Percentiles rank a stretch among this genome's conserved stretches.
These are phyloP conservation scores for Jatropha curcas DNA, from an alignment of 345 rosid genomes.

Conservation along the genomic window DNA sequence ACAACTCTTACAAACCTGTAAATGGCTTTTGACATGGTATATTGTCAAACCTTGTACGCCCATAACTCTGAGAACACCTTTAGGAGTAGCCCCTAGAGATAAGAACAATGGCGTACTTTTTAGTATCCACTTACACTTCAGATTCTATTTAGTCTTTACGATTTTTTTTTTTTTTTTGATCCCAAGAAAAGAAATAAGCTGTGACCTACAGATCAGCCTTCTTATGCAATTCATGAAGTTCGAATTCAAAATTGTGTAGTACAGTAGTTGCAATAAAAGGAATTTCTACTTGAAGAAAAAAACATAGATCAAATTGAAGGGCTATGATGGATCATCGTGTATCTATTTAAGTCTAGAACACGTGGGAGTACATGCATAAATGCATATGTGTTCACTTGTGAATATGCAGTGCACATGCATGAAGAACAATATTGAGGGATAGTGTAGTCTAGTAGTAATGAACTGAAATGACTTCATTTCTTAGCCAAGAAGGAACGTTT, in stretches of 20 bases:
- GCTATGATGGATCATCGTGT: neutral
- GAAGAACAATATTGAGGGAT: neutral
- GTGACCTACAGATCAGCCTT: neutral
- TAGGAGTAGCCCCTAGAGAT: slow-evolving; percentile 88
- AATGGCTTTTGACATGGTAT: slow-evolving; percentile 98
- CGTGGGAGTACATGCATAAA: too few relatives aligned
- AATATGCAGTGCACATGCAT: neutral
- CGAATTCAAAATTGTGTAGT: neutral
- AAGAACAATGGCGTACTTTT: neutral
- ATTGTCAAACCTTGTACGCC: slow-evolving; percentile 95
- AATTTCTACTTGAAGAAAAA: neutral
- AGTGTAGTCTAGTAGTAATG: neutral
- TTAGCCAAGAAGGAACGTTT: neutral
- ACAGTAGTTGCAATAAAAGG: neutral
- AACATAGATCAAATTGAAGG: neutral
- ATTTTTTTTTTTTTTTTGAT: too few relatives aligned
- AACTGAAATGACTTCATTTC: neutral
- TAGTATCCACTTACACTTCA: neutral
- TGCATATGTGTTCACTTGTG: neutral
- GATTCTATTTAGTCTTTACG: neutral
- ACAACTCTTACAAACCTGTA: slow-evolving; percentile 56
- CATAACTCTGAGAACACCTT: slow-evolving; percentile 99
- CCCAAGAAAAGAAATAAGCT: neutral
- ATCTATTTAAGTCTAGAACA: neutral
- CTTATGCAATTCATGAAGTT: slow-evolving; percentile 2